Conservation (phyloP, 1,284 basidiomycete species). For the Rhodofomes roseus region DNA sequence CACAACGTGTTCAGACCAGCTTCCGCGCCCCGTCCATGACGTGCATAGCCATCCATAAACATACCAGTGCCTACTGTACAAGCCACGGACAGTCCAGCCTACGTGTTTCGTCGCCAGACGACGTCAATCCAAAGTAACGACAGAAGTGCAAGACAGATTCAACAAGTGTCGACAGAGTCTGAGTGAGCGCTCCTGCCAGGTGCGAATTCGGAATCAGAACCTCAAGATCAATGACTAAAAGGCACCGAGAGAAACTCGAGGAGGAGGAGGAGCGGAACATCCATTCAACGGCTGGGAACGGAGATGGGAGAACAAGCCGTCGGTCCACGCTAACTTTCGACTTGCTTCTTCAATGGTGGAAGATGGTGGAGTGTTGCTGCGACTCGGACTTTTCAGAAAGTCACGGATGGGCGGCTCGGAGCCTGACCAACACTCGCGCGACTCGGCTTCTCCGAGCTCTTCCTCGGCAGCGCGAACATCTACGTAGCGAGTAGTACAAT, state of each 20-base stretch:
- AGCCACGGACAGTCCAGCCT: background rate
- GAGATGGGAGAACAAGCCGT: conserved; percentile 57
- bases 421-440: conserved; percentile 2
- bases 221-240: background rate
- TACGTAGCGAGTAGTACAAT: background rate
- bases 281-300: conserved; percentile 80
- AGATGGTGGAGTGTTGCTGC: background rate
- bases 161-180: background rate
- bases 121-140: background rate
- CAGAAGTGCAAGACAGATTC: background rate
- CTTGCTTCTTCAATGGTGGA: background rate
- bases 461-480: conserved; percentile 1
- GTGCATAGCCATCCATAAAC: background rate
- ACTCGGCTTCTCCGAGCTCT: conserved; percentile 1
- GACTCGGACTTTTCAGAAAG: background rate
- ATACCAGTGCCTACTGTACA: background rate
- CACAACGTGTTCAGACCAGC: background rate
- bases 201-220: background rate
- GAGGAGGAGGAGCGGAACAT: conserved; percentile 54
- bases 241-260: conserved; percentile 8
- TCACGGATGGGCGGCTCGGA: background rate
- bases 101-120: background rate
- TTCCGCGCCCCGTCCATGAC: background rate
- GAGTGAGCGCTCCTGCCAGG: background rate
- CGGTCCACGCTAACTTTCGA: background rate